These are phyloP conservation scores for Russula earlei DNA, from an alignment of 768 basidiomycete genomes.

Conservation along the genomic window DNA sequence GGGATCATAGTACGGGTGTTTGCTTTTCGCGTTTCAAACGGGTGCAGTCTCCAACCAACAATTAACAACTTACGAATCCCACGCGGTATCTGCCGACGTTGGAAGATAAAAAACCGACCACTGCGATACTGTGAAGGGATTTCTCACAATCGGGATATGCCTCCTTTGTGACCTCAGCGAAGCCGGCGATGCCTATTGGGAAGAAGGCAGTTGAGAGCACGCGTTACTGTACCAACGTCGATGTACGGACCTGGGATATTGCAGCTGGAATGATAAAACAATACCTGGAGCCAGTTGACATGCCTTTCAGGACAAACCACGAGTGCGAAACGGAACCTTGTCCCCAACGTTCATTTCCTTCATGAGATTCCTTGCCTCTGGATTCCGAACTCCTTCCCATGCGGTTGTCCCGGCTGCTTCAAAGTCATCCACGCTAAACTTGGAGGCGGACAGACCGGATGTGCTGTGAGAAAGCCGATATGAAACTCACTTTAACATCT, in stretches of 20 bases:
- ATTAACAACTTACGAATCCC: constrained; percentile 58
- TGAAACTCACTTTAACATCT: constrained; percentile 61
- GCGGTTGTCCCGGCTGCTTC: constrained; percentile 58
- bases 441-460: background rate
- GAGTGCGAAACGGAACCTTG: constrained; percentile 36
- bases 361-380: constrained; percentile 77
- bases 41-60: constrained; percentile 7
- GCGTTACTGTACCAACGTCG: background rate
- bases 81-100: constrained; percentile 63
- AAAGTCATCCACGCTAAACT: constrained; percentile 86
- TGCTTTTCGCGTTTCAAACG: constrained; percentile 25
- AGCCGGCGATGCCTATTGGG: constrained; percentile 59
- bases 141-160: constrained; percentile 85
- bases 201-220: background rate
- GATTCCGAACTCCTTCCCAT: constrained; percentile 86
- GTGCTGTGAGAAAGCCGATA: background rate
- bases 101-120: constrained; percentile 1
- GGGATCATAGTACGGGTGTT: constrained; percentile 74
- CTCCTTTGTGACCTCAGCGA: constrained; percentile 70
- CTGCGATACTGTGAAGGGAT: background rate
- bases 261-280: constrained; percentile 86
- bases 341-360: constrained; percentile 71
- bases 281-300: constrained; percentile 36
- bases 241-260: constrained; percentile 57
- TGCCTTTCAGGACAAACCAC: background rate